Base-by-base conservation (phyloP, 257 asterid genomes). In the Hygrophila difformis region DNA sequence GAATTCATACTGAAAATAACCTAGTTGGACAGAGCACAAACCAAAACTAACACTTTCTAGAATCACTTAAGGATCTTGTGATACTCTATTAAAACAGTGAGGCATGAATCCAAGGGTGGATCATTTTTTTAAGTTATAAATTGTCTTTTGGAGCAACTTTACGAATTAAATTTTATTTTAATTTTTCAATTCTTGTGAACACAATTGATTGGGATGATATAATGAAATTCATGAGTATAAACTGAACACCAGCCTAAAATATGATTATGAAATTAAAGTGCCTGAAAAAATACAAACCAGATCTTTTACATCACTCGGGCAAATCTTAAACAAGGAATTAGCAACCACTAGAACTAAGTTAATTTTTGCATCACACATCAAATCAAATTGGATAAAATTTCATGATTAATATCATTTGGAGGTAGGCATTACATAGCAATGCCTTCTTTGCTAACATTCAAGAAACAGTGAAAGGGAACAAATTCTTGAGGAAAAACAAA, bases 401-500 rank as follows among this genome's bases (percentile, higher is more conserved):
- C n/a, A n/a, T n/a, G 28, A 54, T n/a, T 10, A 17, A n/a, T 39
- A 38, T 44, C 15, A 47, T 11, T 12, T 21, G 38, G 22, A 26
- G 21, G 28, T 38, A 24, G 21, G n/a, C n/a, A n/a, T n/a, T n/a
- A n/a, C n/a, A n/a, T n/a, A 14, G 17, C 12, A 44, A 41, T 21
- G 18, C 10, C 31, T 47, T 15, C 16, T 24, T 15, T 12, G 21
- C 31, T 43, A 20, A 47, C 39, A 53, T 48, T 22, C 47, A 28
- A 51, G 12, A 18, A n/a, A 44, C 18, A 26, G 38, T 22, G 26
- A 40, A 41, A 18, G 13, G 34, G 47, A 26, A 44, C 50, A 13
- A 18, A 45, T 21, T 19, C 18, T 20, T 8, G 46, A 18, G 49
- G 49, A 53, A 59, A 67, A 14, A 33, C 58, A 63, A 66, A 87